Conservation (phyloP, 805 yeast species). For the Lipomyces yamadae region DNA sequence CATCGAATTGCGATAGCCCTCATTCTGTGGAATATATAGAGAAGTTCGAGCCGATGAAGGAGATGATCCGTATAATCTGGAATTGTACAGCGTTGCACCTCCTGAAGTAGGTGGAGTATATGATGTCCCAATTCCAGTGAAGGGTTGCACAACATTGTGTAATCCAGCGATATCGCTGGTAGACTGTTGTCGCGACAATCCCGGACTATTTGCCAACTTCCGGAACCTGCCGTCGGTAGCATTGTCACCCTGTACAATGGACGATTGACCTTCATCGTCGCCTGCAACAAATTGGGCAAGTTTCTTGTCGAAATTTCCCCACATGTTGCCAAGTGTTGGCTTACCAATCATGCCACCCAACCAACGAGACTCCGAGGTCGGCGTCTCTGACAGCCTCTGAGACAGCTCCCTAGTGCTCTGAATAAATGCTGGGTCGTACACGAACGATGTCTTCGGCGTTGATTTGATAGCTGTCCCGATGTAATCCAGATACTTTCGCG, state of each 20-base stretch:
- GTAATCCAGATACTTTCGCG: constrained; percentile 66
- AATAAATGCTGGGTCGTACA: constrained; percentile 44
- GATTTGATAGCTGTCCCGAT: constrained; percentile 51
- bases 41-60: constrained; percentile 10
- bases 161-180: constrained; percentile 20
- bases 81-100: neutral
- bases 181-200: constrained; percentile 30
- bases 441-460: constrained; percentile 45
- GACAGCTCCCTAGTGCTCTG: constrained; percentile 47
- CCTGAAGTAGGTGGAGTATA: constrained; percentile 7
- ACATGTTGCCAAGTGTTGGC: constrained; percentile 69
- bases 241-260: constrained; percentile 33
- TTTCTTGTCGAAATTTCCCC: constrained; percentile 87
- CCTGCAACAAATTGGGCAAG: constrained; percentile 83
- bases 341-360: constrained; percentile 59
- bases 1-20: neutral
- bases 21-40: constrained; percentile 4
- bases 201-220: constrained; percentile 42
- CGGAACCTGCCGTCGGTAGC: constrained; percentile 39
- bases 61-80: constrained; percentile 18
- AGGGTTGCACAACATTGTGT: neutral
- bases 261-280: constrained; percentile 57
- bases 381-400: constrained; percentile 44
- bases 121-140: neutral
- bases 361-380: constrained; percentile 62